These are phyloP conservation scores for Chrysoporthe cubensis DNA, from an alignment of 2,329 filamentous ascomycete species.

Conservation along the genomic window DNA sequence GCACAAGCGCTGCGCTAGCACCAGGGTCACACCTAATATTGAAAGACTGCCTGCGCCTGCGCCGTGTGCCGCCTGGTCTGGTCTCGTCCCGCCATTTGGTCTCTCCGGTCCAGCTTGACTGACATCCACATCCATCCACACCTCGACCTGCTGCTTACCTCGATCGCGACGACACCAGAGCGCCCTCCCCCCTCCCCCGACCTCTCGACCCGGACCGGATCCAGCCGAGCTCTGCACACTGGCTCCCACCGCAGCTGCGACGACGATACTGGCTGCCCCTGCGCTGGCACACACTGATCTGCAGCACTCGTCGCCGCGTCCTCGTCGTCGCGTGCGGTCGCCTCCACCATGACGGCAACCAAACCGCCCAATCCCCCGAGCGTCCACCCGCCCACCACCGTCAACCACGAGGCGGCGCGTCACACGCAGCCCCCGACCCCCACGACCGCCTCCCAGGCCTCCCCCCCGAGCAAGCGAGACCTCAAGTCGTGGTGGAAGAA, in stretches of 20 bases:
- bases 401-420: conserved; percentile 15
- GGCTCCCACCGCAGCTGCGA: conserved; percentile 11
- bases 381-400: conserved; percentile 23
- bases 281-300: conserved; percentile 17
- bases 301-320: conserved; percentile 21
- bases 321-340: conserved; percentile 27
- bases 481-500: conserved; percentile 97
- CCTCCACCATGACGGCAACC: conserved; percentile 29
- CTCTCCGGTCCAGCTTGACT: conserved; percentile 4
- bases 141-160: conserved; percentile 16
- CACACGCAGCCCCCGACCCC: conserved; percentile 30
- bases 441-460: conserved; percentile 53
- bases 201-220: neutral
- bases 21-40: conserved; percentile 10
- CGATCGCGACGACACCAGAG: conserved; percentile 23
- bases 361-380: conserved; percentile 25
- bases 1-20: conserved; percentile 5
- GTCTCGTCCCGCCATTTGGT: neutral
- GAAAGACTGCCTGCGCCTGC: conserved; percentile 6
- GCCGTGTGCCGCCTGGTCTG: conserved; percentile 13
- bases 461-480: conserved; percentile 83
- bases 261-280: conserved; percentile 12
- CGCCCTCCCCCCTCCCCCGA: neutral
- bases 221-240: conserved; percentile 10
- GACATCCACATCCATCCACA: conserved; percentile 4